phyloP scores from a whole-genome alignment of 176 grass and related monocot species.

The Zoysia japonica region DNA sequence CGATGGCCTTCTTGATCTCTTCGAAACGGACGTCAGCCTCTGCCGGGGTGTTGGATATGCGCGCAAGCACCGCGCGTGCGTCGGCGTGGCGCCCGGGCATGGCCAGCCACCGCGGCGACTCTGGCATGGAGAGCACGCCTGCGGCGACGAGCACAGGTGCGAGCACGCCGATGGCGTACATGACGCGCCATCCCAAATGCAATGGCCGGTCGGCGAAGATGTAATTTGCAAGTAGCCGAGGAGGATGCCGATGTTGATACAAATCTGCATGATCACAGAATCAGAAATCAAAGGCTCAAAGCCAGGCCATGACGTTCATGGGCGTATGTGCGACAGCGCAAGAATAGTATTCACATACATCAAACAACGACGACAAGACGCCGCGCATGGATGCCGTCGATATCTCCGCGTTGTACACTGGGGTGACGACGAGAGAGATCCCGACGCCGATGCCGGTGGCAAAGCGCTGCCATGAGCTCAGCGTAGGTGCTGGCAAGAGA shows the following conservation, averaged over 20 bases:
- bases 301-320: too few species aligned
- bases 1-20: too few species aligned
- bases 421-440: conserved; percentile 23
- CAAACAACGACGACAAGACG: background rate
- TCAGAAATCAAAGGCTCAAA: too few species aligned
- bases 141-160: background rate
- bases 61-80: background rate
- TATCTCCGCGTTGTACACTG: conserved; percentile 55
- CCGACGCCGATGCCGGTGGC: conserved; percentile 45
- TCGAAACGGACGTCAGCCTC: background rate
- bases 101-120: background rate
- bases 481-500: conserved; percentile 36
- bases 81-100: background rate
- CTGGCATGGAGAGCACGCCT: conserved; percentile 10
- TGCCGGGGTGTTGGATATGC: background rate
- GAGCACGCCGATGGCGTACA: background rate
- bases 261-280: too few species aligned
- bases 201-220: background rate
- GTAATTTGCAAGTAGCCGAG: too few species aligned
- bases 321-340: too few species aligned
- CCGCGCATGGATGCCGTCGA: conserved; percentile 47
- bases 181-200: background rate
- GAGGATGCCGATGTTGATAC: too few species aligned
- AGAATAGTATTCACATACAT: too few species aligned
- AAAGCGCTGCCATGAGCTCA: conserved; percentile 39